Base-by-base conservation (phyloP, 352 stramenopile genomes). In the Lagenidium giganteum region DNA sequence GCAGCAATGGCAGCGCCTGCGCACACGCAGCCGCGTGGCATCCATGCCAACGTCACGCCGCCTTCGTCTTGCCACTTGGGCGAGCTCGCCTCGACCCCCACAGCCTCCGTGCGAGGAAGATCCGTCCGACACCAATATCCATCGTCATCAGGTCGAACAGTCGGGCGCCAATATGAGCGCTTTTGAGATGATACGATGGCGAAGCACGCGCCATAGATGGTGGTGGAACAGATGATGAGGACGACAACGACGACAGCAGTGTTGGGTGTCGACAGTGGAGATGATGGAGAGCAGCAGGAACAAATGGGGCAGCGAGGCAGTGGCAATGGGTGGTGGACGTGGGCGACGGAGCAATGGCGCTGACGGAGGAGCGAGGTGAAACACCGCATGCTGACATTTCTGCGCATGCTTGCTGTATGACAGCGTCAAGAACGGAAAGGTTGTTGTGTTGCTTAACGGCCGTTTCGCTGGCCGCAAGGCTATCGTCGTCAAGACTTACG, bases 381-480 rank as follows among this genome's bases (percentile, higher is more conserved):
- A 30, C 18, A 20, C 40, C 22, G 26, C 39, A 41, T 56, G 42
- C 67, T 27, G 26, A 17, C 17, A 8, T 7, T 41, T 13, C 33
- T 28, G 32, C 36, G 31, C 59, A 21, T 23, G 47, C n/a, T 30
- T 61, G 45, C 25, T 47, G 44, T n/a, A 53, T 6, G 51, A 44
- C 64, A 95, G 83, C 86, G 75, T 98, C 64, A 98, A 98, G 84
- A 93, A 83, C 64, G 97, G 97, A 93, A 99, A 99, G 78, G 95
- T 99, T 72, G 97, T 99, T 64, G 94, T 99, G 62, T 73, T 99
- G 69, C 85, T 99, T 65, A 96, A 97, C 58, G 97, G 97, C 67
- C 93, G 96, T 62, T 98, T 98, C 70, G 97, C 97, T 49, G 97
- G 97, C 66, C 95, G 96, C 74, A 99, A 99, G 83, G 97, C 96